These are phyloP conservation scores for Paraleonurus japonicus DNA, from an alignment of 257 asterid genomes.

Conservation along the genomic window DNA sequence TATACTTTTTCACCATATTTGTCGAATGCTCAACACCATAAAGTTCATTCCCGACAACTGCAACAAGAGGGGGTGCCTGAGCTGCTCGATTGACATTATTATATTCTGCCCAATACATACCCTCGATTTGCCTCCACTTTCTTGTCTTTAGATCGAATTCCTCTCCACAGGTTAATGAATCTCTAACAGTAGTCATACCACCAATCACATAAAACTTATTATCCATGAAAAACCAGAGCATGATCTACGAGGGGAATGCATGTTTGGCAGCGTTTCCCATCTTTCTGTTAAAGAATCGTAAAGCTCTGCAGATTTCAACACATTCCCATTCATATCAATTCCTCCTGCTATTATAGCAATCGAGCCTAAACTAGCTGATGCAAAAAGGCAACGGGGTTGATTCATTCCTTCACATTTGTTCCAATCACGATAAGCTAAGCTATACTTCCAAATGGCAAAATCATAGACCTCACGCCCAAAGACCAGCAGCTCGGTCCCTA, in stretches of 20 bases:
- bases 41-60: slow-evolving; percentile 68
- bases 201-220: slow-evolving; percentile 77
- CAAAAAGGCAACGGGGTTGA: slow-evolving; percentile 78
- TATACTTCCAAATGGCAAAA: slow-evolving; percentile 84
- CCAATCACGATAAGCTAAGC: slow-evolving; percentile 50
- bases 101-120: too few species aligned
- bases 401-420: slow-evolving; percentile 70
- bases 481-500: slow-evolving; percentile 72
- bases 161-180: slow-evolving; percentile 76
- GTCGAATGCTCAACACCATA: slow-evolving; percentile 72
- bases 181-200: slow-evolving; percentile 69
- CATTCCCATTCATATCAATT: slow-evolving; percentile 63
- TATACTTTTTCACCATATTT: slow-evolving; percentile 73
- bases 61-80: slow-evolving; percentile 92
- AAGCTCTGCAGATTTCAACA: slow-evolving; percentile 75
- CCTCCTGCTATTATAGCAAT: slow-evolving; percentile 79
- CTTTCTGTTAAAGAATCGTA: slow-evolving; percentile 61
- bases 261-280: slow-evolving; percentile 79
- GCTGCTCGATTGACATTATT: slow-evolving; percentile 68
- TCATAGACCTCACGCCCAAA: slow-evolving; percentile 77
- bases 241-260: slow-evolving; percentile 72
- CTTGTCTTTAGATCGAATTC: slow-evolving; percentile 69
- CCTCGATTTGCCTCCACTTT: slow-evolving; percentile 71
- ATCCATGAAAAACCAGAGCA: slow-evolving; percentile 89
- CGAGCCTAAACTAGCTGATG: slow-evolving; percentile 67